A percentile compares a stretch with the other conserved stretches of the same genome.
These are phyloP conservation scores for Paraurostyla sp. DNA, from an alignment of 73 alveolate species.

Conservation along the genomic window DNA sequence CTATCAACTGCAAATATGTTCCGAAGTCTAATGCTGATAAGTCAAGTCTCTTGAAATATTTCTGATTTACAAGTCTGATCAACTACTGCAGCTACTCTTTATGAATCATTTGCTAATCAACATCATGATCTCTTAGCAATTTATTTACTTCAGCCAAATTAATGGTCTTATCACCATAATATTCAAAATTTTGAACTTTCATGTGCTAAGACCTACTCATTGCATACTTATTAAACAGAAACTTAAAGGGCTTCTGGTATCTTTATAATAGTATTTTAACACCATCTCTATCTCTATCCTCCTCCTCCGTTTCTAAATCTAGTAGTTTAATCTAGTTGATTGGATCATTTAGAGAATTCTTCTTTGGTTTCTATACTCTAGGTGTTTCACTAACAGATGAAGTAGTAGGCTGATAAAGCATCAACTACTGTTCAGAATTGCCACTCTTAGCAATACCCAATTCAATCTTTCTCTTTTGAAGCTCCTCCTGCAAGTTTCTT, in stretches of 20 bases:
- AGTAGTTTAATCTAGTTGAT: constrained; percentile 46
- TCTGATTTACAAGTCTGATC: constrained; percentile 59
- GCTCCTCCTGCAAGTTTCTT: constrained; percentile 30
- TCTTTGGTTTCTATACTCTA: constrained; percentile 36
- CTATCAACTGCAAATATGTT: constrained; percentile 57
- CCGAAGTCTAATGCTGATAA: constrained; percentile 62
- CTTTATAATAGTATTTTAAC: constrained; percentile 62
- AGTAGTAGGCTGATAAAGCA: constrained; percentile 31
- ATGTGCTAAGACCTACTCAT: constrained; percentile 65
- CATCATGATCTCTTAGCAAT: constrained; percentile 81
- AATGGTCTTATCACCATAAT: constrained; percentile 49
- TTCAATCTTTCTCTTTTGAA: constrained; percentile 66
- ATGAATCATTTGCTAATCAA: constrained; percentile 55
- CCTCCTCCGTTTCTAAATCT: constrained; percentile 71
- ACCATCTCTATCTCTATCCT: constrained; percentile 74
- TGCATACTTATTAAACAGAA: constrained; percentile 79
- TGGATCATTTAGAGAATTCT: constrained; percentile 36
- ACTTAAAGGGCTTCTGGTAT: constrained; percentile 76
- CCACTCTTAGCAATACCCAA: constrained; percentile 55
- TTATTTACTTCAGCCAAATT: constrained; percentile 67
- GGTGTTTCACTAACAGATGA: constrained; percentile 39
- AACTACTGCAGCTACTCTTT: constrained; percentile 60
- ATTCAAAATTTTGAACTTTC: constrained; percentile 62
- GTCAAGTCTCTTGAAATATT: constrained; percentile 38
- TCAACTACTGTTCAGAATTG: background rate